phyloP scores from a whole-genome alignment of 2,329 filamentous ascomycete genomes.

The Talaromyces sp. region DNA sequence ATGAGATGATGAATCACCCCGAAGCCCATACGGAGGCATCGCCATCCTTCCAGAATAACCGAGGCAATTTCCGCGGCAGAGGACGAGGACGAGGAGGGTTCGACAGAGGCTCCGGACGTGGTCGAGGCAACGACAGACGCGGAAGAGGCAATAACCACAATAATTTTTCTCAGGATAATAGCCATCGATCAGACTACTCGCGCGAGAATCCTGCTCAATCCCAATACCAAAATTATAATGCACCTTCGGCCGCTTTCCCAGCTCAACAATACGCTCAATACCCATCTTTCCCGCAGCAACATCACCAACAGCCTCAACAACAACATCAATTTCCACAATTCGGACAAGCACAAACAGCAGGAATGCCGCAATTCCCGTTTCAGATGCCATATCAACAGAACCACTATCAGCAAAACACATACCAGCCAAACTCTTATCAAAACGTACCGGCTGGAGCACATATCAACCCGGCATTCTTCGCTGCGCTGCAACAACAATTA shows the following conservation, averaged over 20 bases:
- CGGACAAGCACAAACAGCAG: slow-evolving; percentile 20
- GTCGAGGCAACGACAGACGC: slow-evolving; percentile 29
- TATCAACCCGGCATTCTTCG: slow-evolving; percentile 59
- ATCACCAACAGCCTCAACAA: slow-evolving; percentile 33
- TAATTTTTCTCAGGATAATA: slow-evolving; percentile 25
- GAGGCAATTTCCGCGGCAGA: slow-evolving; percentile 44
- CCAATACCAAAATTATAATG: slow-evolving; percentile 25
- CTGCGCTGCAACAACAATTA: slow-evolving; percentile 44
- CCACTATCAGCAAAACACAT: slow-evolving; percentile 30
- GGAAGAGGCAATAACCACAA: slow-evolving; percentile 26
- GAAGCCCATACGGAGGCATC: slow-evolving; percentile 37
- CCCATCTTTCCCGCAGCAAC: slow-evolving; percentile 28
- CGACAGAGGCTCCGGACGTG: slow-evolving; percentile 35
- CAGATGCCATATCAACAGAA: slow-evolving; percentile 45
- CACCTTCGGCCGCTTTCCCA: slow-evolving; percentile 20
- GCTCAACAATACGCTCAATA: slow-evolving; percentile 29
- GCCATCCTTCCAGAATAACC: slow-evolving; percentile 18
- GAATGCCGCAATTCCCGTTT: slow-evolving; percentile 35
- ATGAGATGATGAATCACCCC: slow-evolving; percentile 45
- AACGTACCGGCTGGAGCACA: slow-evolving; percentile 46
- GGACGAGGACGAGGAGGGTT: slow-evolving; percentile 44
- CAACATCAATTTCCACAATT: slow-evolving; percentile 21
- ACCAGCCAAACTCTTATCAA: slow-evolving; percentile 44
- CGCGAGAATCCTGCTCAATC: slow-evolving; percentile 27
- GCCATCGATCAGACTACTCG: slow-evolving; percentile 26